Evolutionary conservation across 345 rosid species (phyloP).

Genomic region (Sisymbrium altissimum): DNA sequence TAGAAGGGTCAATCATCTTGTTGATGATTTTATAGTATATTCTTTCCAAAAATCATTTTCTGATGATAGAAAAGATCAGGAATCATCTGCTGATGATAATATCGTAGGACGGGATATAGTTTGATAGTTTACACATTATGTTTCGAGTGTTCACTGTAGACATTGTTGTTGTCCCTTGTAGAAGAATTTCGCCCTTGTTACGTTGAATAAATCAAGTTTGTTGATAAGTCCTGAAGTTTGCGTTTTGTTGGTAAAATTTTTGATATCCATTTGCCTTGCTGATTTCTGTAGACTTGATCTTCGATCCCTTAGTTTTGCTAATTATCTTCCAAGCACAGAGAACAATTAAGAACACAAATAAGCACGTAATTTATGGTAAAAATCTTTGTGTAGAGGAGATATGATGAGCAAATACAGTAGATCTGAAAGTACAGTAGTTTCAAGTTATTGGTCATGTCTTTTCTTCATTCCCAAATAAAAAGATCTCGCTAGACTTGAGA

Average conservation of each 20-base stretch:
- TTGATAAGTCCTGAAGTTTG: not conserved
- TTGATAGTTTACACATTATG: conserved; percentile 15
- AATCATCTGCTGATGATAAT: conserved; percentile 20
- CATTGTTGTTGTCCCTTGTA: conserved; percentile 1
- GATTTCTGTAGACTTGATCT: not conserved
- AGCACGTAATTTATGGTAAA: not conserved
- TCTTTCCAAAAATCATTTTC: conserved; percentile 5
- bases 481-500: not conserved
- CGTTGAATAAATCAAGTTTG: not conserved
- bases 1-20: conserved; percentile 21
- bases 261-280: not conserved
- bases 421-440: not conserved
- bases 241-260: not conserved
- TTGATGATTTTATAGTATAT: conserved; percentile 21
- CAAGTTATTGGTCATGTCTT: not conserved
- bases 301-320: not conserved
- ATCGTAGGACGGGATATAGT: not conserved
- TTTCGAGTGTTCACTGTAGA: not conserved
- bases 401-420: not conserved
- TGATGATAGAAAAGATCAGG: conserved; percentile 23
- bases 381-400: not conserved
- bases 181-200: conserved; percentile 1
- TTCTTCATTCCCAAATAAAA: not conserved
- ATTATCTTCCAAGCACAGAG: not conserved
- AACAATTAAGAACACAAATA: not conserved